Percentiles rank a stretch among this genome's conserved stretches.
These are phyloP conservation scores for Penicillium sp. DNA, from an alignment of 2,329 filamentous ascomycete genomes.

Conservation along the genomic window DNA sequence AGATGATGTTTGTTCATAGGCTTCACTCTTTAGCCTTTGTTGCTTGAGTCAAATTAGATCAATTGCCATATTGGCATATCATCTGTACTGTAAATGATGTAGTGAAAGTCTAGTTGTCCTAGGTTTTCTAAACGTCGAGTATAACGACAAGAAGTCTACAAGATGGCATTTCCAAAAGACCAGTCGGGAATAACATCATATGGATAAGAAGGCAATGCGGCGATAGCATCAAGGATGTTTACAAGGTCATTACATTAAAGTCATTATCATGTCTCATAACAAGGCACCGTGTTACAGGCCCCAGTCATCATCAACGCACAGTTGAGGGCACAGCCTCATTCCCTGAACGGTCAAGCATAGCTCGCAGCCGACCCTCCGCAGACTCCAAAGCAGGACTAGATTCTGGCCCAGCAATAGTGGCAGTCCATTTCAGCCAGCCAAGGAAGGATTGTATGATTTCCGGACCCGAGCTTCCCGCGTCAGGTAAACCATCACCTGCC, in stretches of 20 bases:
- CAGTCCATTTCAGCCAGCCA: constrained; percentile 34
- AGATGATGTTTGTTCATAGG: background rate
- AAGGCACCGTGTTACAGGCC: background rate
- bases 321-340: background rate
- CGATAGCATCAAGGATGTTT: background rate
- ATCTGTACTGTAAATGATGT: background rate
- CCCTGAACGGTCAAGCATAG: constrained; percentile 33
- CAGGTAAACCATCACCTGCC: constrained; percentile 1
- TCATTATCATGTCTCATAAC: constrained; percentile 13
- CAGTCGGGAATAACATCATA: background rate
- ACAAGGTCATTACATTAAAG: constrained; percentile 1
- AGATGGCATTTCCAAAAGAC: background rate
- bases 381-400: constrained; percentile 28
- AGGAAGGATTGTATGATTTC: constrained; percentile 38
- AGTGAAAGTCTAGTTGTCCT: background rate
- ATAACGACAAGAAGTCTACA: background rate
- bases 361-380: constrained; percentile 39
- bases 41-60: background rate
- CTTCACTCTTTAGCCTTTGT: constrained; percentile 17
- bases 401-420: constrained; percentile 21
- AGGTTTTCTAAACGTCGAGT: no score
- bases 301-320: background rate
- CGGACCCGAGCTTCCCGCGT: constrained; percentile 16
- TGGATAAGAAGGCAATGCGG: background rate
- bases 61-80: background rate